Evolutionary conservation across 2,329 filamentous ascomycete species (phyloP).

Genomic region (Zymoseptoria crescenta): DNA sequence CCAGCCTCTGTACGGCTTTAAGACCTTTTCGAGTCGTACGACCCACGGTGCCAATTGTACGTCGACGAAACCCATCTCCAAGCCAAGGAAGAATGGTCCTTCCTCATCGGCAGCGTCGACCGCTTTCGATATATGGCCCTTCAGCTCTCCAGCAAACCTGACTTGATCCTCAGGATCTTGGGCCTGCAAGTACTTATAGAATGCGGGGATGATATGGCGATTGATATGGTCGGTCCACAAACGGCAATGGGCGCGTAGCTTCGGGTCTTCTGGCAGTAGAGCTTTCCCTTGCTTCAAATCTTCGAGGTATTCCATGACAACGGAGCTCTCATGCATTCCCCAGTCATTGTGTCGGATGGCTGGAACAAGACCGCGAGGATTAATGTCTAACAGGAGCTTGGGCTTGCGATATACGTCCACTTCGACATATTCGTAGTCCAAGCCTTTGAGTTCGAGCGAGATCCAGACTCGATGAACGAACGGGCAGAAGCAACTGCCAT

Average conservation of each 20-base stretch:
- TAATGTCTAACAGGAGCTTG: constrained; percentile 63
- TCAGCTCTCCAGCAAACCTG: constrained; percentile 53
- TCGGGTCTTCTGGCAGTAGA: constrained; percentile 59
- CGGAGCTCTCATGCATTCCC: constrained; percentile 72
- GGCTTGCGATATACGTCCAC: constrained; percentile 72
- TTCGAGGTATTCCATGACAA: constrained; percentile 82
- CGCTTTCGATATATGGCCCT: constrained; percentile 55
- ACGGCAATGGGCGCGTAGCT: constrained; percentile 63
- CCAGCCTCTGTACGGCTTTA: constrained; percentile 60
- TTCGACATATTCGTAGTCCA: constrained; percentile 80
- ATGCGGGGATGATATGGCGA: constrained; percentile 64
- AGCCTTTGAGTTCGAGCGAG: constrained; percentile 68
- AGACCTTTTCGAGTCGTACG: constrained; percentile 57
- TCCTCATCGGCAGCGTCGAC: constrained; percentile 49
- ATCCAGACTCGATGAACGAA: constrained; percentile 89
- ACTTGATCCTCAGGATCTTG: constrained; percentile 53
- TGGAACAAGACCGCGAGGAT: constrained; percentile 67
- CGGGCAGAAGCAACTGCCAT: constrained; percentile 76
- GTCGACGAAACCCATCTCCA: constrained; percentile 57
- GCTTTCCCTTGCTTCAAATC: constrained; percentile 56
- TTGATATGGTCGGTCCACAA: constrained; percentile 81
- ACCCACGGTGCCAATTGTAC: constrained; percentile 71
- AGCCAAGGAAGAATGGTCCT: constrained; percentile 63
- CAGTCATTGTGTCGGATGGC: constrained; percentile 71
- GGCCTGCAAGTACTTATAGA: constrained; percentile 65